phyloP scores from a whole-genome alignment of 352 stramenopile species.

The Paralagenidium karlingii region DNA sequence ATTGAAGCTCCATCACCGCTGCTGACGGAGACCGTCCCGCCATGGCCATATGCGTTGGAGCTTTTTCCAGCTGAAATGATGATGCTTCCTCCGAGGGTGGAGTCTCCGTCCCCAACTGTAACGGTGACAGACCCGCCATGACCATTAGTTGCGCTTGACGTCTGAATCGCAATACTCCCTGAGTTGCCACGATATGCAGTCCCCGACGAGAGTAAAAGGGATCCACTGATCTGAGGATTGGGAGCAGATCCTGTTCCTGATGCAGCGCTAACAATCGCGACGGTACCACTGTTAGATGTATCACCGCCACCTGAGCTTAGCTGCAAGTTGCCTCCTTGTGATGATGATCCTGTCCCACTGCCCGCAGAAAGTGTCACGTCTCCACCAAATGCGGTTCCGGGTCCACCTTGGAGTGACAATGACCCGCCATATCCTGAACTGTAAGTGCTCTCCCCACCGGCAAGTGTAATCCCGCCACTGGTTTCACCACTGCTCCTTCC shows the following conservation, averaged over 20 bases:
- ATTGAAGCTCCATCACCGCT: neutral
- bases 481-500: constrained; percentile 3
- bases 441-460: constrained; percentile 1
- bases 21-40: neutral
- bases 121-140: neutral
- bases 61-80: neutral
- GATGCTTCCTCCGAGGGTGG: neutral
- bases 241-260: neutral
- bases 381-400: constrained; percentile 1
- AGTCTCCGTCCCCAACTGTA: neutral
- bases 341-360: too few relatives aligned
- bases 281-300: constrained; percentile 24
- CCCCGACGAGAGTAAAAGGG: neutral
- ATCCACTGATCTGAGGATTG: neutral
- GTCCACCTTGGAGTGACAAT: too few relatives aligned
- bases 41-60: neutral
- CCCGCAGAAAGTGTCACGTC: constrained; percentile 8
- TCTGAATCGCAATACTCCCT: neutral
- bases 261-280: constrained; percentile 19
- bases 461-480: constrained; percentile 2
- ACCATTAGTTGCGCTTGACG: constrained; percentile 2
- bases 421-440: too few relatives aligned
- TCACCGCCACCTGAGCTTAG: neutral
- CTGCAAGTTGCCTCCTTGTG: too few relatives aligned
- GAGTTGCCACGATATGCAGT: constrained; percentile 2